Evolutionary conservation across 768 basidiomycete species (phyloP).

Genomic region (Suillus placidus): DNA sequence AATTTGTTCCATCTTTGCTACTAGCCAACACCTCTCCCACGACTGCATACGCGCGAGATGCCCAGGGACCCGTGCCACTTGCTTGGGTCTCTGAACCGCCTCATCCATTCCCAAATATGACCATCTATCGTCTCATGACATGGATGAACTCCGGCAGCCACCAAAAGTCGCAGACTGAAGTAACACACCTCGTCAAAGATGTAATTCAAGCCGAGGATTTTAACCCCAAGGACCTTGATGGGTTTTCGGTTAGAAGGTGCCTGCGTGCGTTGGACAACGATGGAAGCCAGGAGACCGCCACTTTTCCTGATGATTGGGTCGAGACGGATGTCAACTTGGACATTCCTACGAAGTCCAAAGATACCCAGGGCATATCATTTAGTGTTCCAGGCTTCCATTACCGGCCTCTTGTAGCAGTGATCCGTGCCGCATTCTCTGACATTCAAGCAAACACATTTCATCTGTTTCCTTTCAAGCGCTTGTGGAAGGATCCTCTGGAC

Average conservation of each 20-base stretch:
- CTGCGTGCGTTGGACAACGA: neutral
- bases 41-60: neutral
- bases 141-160: too few relatives aligned
- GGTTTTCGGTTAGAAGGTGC: neutral
- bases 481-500: constrained; percentile 11
- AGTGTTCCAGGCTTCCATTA: constrained; percentile 17
- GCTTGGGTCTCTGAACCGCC: neutral
- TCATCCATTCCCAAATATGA: constrained; percentile 18
- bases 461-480: constrained; percentile 25
- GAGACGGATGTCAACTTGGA: constrained; percentile 13
- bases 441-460: constrained; percentile 18
- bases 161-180: constrained; percentile 8
- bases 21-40: neutral
- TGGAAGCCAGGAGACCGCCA: neutral
- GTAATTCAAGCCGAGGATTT: constrained; percentile 15
- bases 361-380: constrained; percentile 2
- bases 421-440: constrained; percentile 15
- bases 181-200: constrained; percentile 6
- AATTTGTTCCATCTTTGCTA: neutral
- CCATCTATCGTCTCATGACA: neutral
- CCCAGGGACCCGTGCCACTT: neutral
- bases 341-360: neutral
- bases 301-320: neutral
- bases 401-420: constrained; percentile 17
- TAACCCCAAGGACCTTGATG: constrained; percentile 3